phyloP scores from a whole-genome alignment of 352 stramenopile genomes.

The Sclerospora graminicola region DNA sequence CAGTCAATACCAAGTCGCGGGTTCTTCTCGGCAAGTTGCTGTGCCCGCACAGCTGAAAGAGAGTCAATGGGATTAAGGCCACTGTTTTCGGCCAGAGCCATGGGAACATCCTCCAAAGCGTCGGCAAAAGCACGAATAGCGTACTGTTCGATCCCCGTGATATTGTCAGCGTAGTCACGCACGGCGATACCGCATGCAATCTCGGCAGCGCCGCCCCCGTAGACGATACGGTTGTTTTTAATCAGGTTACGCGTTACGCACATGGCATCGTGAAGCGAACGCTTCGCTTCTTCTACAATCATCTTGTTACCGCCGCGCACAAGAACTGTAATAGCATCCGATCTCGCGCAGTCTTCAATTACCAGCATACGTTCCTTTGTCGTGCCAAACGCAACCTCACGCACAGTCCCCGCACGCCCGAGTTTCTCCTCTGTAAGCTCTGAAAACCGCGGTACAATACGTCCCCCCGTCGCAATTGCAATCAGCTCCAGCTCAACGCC shows the following conservation, averaged over 20 bases:
- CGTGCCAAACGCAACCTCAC: conserved; percentile 96
- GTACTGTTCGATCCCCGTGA: conserved; percentile 90
- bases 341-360: conserved; percentile 97
- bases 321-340: conserved; percentile 97
- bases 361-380: conserved; percentile 97
- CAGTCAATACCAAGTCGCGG: conserved; percentile 95
- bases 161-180: conserved; percentile 76
- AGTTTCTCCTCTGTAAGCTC: conserved; percentile 97
- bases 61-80: conserved; percentile 96
- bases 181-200: conserved; percentile 97
- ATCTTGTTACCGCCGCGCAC: conserved; percentile 99
- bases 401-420: conserved; percentile 88
- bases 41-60: conserved; percentile 94
- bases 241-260: conserved; percentile 99
- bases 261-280: conserved; percentile 99
- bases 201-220: conserved; percentile 96
- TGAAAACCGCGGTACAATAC: conserved; percentile 97
- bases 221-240: conserved; percentile 99
- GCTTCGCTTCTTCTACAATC: conserved; percentile 98
- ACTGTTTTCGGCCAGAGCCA: conserved; percentile 98
- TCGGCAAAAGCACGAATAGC: conserved; percentile 98
- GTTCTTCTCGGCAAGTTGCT: conserved; percentile 92
- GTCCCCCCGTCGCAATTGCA: conserved; percentile 97
- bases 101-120: conserved; percentile 98
- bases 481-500: conserved; percentile 99